Evolutionary conservation across 257 asterid species (phyloP), one percentile per base, ranked within the genome.

Genomic region (Solanum verrucosum): DNA sequence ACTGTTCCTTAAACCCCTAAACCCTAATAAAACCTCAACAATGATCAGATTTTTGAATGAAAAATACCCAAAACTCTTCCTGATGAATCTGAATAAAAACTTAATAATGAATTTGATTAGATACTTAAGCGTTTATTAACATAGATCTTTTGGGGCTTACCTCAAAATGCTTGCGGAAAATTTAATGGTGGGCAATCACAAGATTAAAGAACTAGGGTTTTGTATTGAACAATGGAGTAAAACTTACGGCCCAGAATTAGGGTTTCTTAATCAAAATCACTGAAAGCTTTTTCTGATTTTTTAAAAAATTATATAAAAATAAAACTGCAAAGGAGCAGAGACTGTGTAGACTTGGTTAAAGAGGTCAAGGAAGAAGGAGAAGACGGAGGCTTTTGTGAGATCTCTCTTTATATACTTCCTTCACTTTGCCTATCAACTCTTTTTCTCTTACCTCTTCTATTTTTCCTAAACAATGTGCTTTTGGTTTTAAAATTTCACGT

Each of bases 1-100:
- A 89, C 88, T 70, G 34, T 71, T 88, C 31, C 42, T 40, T 4
- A 90, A 92, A 93, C 88, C 92, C 93, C 91, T 87, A 92, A 91
- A 94, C 91, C 94, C 93, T 79, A 89, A 86, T 10, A 14, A 34
- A 29, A 18, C 34, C 87, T 68, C 74, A n/a, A 67, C 42, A 37
- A 37, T 89, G 25, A 52, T n/a, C 71, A 44, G 37, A 21, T 35
- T 35, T 42, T 25, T 27, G 40, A 84, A 16, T 23, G 44, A 21
- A 37, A 37, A 75, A 21, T 13, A 40, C 60, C 70, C 70, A 86
- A 63, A 67, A 72, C 49, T 20, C 33, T 46, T 77, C 37, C 79
- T 72, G 46, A 35, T 63, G 46, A 40, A 71, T 81, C 88, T 35
- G 72, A 14, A 59, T 81, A 86, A 27, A 23, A 34, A 27, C 63